phyloP scores from a whole-genome alignment of 225 moss, liverwort and hornwort species.

The Marchantia polymorpha region DNA sequence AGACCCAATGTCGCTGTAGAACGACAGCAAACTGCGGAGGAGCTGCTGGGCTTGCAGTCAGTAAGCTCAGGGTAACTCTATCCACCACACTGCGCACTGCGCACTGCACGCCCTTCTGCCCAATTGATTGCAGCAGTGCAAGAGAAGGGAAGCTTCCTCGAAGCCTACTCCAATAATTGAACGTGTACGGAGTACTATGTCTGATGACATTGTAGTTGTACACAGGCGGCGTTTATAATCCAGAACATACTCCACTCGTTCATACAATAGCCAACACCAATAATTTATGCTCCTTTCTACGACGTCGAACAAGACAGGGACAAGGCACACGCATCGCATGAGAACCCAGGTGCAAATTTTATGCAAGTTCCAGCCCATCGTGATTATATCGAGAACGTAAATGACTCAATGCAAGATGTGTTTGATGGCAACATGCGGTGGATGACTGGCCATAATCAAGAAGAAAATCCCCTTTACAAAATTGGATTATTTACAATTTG shows the following conservation, averaged over 20 bases:
- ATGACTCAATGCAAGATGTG: no score
- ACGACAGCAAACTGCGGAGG: not conserved
- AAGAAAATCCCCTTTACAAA: constrained; percentile 13
- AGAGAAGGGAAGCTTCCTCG: not conserved
- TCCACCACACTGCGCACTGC: no score
- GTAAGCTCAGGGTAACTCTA: no score
- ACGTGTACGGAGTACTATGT: not conserved
- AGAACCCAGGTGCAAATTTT: no score
- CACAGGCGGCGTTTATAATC: no score
- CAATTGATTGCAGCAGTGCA: not conserved
- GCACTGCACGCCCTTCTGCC: not conserved
- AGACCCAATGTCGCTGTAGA: no score
- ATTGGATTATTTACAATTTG: constrained; percentile 28
- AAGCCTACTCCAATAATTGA: constrained; percentile 6
- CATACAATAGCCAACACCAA: no score
- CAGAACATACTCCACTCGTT: no score
- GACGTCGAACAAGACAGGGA: no score
- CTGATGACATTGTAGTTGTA: not conserved
- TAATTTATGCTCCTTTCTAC: no score
- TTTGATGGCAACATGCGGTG: not conserved
- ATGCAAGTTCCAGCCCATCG: not conserved
- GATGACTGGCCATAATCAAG: not conserved
- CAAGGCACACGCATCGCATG: no score
- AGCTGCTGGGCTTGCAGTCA: not conserved
- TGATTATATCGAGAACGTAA: not conserved